These are phyloP conservation scores for Carnegiea gigantea DNA, from an alignment of 179 eudicot species.

Conservation along the genomic window DNA sequence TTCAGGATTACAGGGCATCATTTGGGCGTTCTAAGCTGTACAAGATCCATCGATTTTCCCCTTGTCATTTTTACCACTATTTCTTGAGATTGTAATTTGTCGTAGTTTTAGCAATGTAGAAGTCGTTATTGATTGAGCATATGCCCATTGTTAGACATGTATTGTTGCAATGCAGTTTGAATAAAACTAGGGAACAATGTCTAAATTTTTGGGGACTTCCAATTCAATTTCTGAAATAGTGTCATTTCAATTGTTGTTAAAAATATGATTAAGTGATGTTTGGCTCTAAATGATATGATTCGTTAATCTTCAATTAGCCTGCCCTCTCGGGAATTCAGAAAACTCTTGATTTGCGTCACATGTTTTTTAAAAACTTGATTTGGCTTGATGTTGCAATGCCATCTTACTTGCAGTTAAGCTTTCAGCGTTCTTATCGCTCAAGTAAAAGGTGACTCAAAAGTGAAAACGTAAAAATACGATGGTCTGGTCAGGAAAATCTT, in stretches of 20 bases:
- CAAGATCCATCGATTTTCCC: constrained; percentile 36
- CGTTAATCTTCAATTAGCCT: background rate
- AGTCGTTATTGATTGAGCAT: constrained; percentile 46
- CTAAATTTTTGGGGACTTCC: constrained; percentile 20
- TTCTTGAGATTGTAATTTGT: constrained; percentile 45
- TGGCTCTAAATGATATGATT: background rate
- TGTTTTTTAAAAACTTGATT: background rate
- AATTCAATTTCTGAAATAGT: background rate
- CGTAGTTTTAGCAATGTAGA: constrained; percentile 68
- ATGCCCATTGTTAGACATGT: constrained; percentile 49
- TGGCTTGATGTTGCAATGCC: background rate
- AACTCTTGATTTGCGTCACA: background rate
- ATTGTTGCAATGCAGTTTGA: constrained; percentile 40
- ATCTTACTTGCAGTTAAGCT: background rate
- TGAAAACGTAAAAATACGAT: background rate
- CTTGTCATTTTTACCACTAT: constrained; percentile 19
- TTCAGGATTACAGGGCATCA: constrained; percentile 40
- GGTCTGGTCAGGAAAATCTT: background rate
- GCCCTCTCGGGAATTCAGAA: background rate
- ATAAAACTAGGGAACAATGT: constrained; percentile 41
- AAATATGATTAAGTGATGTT: background rate
- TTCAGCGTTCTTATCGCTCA: background rate
- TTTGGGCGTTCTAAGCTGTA: constrained; percentile 50
- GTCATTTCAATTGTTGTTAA: background rate
- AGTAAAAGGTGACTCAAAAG: background rate